Base-by-base conservation (phyloP, 1,284 basidiomycete genomes). In the Amylostereum areolatum region DNA sequence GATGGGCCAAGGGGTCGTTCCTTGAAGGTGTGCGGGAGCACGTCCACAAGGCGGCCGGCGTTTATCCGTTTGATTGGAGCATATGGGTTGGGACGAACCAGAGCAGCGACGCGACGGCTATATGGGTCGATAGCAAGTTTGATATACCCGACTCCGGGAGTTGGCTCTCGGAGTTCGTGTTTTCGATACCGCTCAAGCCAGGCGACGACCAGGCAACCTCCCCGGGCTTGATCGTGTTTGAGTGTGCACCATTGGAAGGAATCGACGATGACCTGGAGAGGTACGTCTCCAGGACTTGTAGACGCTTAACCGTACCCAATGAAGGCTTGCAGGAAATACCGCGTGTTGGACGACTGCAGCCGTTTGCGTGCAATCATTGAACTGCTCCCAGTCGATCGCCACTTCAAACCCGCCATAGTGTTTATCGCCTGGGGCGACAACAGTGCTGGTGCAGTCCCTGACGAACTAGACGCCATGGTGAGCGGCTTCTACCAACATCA, bases 41-140 rank as follows among this genome's bases (percentile, higher is more conserved):
- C 46, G 57, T 80, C 36, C 64, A 70, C n/a, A 49, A 58, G 32
- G 58, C 56, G 49, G 47, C 50, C 56, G 52, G 61, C 58, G 32
- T 59, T 59, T 6, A 59, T 10, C 61, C 62, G 2, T 48, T 58
- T 12, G 61, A 69, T 28, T 86, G 83, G 81, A 69, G 70, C 7
- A 57, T 79, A 25, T 89, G 85, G 86, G 57, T 89, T n/a, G 85
- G 85, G 2, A 68, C 79, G 59, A 88, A 89, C 58, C 75, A 77
- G 3, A 80, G 80, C 47, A 79, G 72, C 55, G 86, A 89, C 57
- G 77, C 75, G 10, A 88, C 85, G 5, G 85, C 85, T 2, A 85
- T 87, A 39, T 89, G 85, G 86, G 56, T 88, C 42, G 80, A 87
- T 58, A 73, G 72, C 54, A 89, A 89, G 63, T 86, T 88, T 53